Percentiles rank a stretch among this genome's conserved stretches.
These are phyloP conservation scores for Prunus dulcis DNA, from an alignment of 306 rosid genomes.

Conservation along the genomic window DNA sequence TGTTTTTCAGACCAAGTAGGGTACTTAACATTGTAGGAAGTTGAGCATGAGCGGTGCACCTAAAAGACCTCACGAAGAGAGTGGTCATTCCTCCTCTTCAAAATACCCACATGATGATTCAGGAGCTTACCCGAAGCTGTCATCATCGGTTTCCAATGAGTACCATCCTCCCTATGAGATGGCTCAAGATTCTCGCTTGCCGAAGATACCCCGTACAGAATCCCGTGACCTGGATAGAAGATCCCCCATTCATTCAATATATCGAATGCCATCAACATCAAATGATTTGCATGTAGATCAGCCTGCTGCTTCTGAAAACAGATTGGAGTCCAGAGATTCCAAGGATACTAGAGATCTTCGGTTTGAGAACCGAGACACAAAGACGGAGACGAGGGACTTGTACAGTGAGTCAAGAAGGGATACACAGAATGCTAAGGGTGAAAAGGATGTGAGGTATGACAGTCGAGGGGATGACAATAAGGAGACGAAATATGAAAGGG, in stretches of 20 bases:
- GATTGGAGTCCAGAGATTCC: slow-evolving; percentile 55
- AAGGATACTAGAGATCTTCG: slow-evolving; percentile 63
- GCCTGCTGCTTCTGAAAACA: slow-evolving; percentile 47
- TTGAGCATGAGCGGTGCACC: slow-evolving; percentile 70
- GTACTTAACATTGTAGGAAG: not conserved
- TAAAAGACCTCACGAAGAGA: slow-evolving; percentile 75
- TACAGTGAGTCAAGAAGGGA: slow-evolving; percentile 64
- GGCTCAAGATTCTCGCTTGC: slow-evolving; percentile 55
- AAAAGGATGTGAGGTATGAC: slow-evolving; percentile 66
- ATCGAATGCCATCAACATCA: slow-evolving; percentile 58
- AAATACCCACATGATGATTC: slow-evolving; percentile 71
- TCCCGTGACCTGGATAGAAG: slow-evolving; percentile 72
- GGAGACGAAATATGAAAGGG: slow-evolving; percentile 65
- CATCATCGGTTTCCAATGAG: slow-evolving; percentile 54
- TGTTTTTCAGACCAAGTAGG: too few species aligned
- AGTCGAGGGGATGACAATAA: slow-evolving; percentile 62
- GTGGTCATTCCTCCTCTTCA: slow-evolving; percentile 58
- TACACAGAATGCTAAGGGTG: slow-evolving; percentile 58
- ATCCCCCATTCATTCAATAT: slow-evolving; percentile 63
- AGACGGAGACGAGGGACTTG: slow-evolving; percentile 60
- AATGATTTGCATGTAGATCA: slow-evolving; percentile 59
- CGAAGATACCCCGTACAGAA: slow-evolving; percentile 61
- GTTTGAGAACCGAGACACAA: slow-evolving; percentile 73
- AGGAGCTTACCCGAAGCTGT: slow-evolving; percentile 49
- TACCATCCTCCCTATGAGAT: slow-evolving; percentile 60